Evolutionary conservation across 2,329 filamentous ascomycete species (phyloP), one percentile per base, ranked within the genome.

Genomic region (Beauveria australis): DNA sequence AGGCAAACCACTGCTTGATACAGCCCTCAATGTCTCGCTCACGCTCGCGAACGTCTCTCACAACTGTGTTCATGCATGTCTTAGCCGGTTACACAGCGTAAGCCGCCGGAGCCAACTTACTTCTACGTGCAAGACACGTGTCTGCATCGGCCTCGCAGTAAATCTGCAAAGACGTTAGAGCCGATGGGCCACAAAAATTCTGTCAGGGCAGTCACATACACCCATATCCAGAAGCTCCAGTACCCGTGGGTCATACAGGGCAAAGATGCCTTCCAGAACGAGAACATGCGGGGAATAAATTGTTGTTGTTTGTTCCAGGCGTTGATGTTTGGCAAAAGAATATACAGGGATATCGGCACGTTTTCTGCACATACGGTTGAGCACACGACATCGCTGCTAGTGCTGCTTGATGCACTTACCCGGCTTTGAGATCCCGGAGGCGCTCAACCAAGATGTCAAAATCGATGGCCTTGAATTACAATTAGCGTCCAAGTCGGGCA

Each of bases 241-340:
- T 5, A 99, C 88, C 62, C 93, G 84, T 26, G 84, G 85, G 70
- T 99, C 94, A 70, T 97, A 92, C 14, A 99, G 79, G 8, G 94
- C 94, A 74, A 99, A 91, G 33, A 99, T 99, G 22, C 94, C 94
- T 78, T 99, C 94, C 16, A 99, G 77, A 52, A 99, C 92, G 28
- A 99, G 79, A 26, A 99, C 94, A 74, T 96, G 94, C 1, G 94
- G 94, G 5, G 94, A 97, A 72, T 99, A 99, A 63, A 99, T 91
- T 1, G 89, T 88, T 0, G 89, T 95, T 0, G 92, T 96, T 65
- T 89, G 81, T 12, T 87, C 80, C 53, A 92, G 73, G 53, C 94
- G 85, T 64, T 90, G 85, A 74, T 99, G 94, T 71, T 96, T 89
- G 66, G 91, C 84, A 73, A 99, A 99, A 0, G 94, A 99, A 73